phyloP scores from a whole-genome alignment of 805 yeast genomes.

The Pichia membranifaciens region DNA sequence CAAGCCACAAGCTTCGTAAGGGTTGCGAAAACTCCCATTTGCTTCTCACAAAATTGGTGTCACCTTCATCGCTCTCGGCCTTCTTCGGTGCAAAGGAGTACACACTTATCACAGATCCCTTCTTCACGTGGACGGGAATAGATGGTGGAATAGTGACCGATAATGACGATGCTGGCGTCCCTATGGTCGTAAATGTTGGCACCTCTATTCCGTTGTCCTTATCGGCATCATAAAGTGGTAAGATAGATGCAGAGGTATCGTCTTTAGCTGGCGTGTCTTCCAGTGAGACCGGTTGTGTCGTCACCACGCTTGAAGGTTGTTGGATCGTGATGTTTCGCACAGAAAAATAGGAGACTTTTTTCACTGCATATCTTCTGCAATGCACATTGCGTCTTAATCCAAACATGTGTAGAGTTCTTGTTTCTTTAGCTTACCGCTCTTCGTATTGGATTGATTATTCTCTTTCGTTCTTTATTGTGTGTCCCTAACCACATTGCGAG shows the following conservation, averaged over 20 bases:
- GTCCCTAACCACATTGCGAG: no score
- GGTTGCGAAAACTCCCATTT: conserved; percentile 33
- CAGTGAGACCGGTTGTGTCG: conserved; percentile 11
- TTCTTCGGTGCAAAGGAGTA: conserved; percentile 22
- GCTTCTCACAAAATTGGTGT: conserved; percentile 19
- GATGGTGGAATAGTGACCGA: conserved; percentile 54
- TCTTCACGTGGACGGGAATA: conserved; percentile 43
- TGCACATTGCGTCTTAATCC: not conserved
- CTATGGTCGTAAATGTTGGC: conserved; percentile 38
- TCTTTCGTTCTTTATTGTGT: no score
- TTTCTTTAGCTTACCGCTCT: no score
- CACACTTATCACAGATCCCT: conserved; percentile 46
- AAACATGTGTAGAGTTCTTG: not conserved
- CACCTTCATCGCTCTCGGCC: not conserved
- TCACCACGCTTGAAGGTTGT: conserved; percentile 11
- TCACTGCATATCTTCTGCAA: no score
- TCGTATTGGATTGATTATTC: not conserved
- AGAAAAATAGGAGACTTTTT: not conserved
- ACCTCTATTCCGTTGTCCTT: conserved; percentile 2
- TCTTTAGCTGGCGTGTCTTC: conserved; percentile 3
- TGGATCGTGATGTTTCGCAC: conserved; percentile 18
- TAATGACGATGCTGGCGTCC: conserved; percentile 43
- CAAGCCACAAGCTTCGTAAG: conserved; percentile 38
- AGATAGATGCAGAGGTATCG: not conserved
- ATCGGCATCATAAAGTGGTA: conserved; percentile 1